Conservation (phyloP, 2,329 filamentous ascomycete species). For the Phialophora macrospora region DNA sequence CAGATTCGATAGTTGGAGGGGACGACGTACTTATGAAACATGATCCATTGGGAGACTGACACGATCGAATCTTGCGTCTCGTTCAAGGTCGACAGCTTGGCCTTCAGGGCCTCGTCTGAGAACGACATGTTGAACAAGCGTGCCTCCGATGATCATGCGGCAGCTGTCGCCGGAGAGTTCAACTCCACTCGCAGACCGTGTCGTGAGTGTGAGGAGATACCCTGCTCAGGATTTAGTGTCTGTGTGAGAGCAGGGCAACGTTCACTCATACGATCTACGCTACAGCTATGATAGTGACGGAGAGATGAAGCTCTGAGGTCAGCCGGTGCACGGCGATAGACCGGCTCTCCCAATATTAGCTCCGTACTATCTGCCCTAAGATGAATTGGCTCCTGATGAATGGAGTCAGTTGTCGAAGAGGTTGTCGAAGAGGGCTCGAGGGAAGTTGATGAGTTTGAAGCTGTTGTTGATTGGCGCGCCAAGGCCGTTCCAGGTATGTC, state of each 20-base stretch:
- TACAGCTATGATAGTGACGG: neutral
- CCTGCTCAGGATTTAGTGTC: neutral
- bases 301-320: neutral
- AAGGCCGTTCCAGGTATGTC: neutral
- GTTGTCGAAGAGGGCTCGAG: neutral
- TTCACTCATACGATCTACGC: conserved; percentile 9
- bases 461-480: neutral
- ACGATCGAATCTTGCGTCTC: conserved; percentile 98
- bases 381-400: neutral
- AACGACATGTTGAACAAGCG: conserved; percentile 72
- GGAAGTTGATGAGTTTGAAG: neutral
- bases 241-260: neutral
- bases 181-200: neutral
- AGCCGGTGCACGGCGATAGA: neutral
- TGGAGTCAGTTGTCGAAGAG: neutral
- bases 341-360: neutral
- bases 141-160: neutral
- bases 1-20: conserved; percentile 7
- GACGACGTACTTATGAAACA: conserved; percentile 84
- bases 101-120: conserved; percentile 91
- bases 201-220: neutral
- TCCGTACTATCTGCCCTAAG: neutral
- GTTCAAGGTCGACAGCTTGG: conserved; percentile 92
- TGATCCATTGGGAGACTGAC: conserved; percentile 97
- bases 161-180: neutral